phyloP scores from a whole-genome alignment of 371 early-diverging fungal genomes.

The Apophysomyces trapeziformis region DNA sequence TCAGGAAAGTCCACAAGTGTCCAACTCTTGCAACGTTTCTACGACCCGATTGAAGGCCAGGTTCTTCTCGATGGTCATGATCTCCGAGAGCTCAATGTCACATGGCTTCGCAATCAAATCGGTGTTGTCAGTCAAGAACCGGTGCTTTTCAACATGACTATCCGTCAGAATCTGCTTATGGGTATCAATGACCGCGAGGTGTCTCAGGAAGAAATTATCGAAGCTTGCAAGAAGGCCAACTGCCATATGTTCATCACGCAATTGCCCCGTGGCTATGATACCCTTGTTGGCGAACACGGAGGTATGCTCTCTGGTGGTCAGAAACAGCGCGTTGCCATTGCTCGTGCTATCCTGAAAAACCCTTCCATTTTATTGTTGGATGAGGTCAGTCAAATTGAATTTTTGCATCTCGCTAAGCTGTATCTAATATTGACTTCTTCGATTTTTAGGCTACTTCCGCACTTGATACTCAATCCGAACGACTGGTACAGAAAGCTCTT shows the following conservation, averaged over 20 bases:
- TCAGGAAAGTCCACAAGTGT: slow-evolving; percentile 92
- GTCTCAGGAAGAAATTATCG: slow-evolving; percentile 58
- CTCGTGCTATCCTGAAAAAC: slow-evolving; percentile 41
- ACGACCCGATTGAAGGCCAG: slow-evolving; percentile 67
- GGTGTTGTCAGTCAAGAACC: slow-evolving; percentile 92
- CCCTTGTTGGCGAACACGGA: slow-evolving; percentile 68
- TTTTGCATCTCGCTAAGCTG: too few relatives aligned
- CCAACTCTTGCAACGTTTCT: slow-evolving; percentile 88
- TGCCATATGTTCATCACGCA: slow-evolving; percentile 73
- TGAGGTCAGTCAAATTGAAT: slow-evolving; percentile 20
- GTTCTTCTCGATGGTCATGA: slow-evolving; percentile 73
- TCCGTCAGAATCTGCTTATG: slow-evolving; percentile 76
- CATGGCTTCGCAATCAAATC: slow-evolving; percentile 73
- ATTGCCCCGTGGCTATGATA: slow-evolving; percentile 75
- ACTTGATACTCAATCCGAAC: slow-evolving; percentile 81
- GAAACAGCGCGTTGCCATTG: slow-evolving; percentile 45
- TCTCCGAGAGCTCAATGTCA: slow-evolving; percentile 65
- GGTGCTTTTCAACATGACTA: slow-evolving; percentile 77
- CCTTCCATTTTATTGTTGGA: slow-evolving; percentile 36
- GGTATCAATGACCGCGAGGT: slow-evolving; percentile 49
- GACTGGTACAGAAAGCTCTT: slow-evolving; percentile 78
- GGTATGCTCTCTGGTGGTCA: slow-evolving; percentile 83
- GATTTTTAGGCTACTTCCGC: slow-evolving; percentile 68
- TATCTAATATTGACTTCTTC: too few relatives aligned
- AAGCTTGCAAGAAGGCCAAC: slow-evolving; percentile 66